A percentile compares a stretch with the other conserved stretches of the same genome.
These are phyloP conservation scores for Raffaelea deltoideospora DNA, from an alignment of 2,329 filamentous ascomycete species.

Conservation along the genomic window DNA sequence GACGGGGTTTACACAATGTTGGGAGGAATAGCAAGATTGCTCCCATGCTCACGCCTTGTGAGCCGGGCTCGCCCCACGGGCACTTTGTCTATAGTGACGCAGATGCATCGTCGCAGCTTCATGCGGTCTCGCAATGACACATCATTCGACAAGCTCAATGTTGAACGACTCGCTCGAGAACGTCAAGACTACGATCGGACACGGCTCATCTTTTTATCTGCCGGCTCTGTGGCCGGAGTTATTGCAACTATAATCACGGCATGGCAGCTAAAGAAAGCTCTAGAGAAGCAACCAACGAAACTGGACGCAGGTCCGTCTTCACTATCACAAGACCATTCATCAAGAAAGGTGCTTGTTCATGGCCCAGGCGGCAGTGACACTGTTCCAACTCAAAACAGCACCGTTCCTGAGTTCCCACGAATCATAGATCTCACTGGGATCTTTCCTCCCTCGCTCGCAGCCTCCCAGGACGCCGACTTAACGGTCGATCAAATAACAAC, in stretches of 20 bases:
- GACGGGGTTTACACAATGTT: no score
- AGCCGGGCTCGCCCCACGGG: no score
- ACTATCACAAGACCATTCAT: no score
- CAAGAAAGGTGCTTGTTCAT: slow-evolving; percentile 40
- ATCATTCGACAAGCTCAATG: slow-evolving; percentile 32
- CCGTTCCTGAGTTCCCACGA: slow-evolving; percentile 66
- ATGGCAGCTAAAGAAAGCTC: slow-evolving; percentile 31
- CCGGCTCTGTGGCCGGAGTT: slow-evolving; percentile 33
- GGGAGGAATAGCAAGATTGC: no score
- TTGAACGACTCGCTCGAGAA: slow-evolving; percentile 30
- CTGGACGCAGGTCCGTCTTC: slow-evolving; percentile 26
- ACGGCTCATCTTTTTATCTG: slow-evolving; percentile 34
- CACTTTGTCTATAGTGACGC: no score
- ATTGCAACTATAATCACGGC: slow-evolving; percentile 35
- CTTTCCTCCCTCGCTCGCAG: no score
- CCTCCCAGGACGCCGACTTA: neutral
- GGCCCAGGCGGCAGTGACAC: slow-evolving; percentile 58
- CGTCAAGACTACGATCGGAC: slow-evolving; percentile 34
- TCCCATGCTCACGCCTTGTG: no score
- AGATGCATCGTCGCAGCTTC: slow-evolving; percentile 23
- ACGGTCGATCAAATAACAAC: neutral
- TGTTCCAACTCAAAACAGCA: slow-evolving; percentile 65
- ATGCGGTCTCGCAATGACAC: slow-evolving; percentile 11
- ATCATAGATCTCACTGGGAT: slow-evolving; percentile 55
- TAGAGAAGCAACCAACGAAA: slow-evolving; percentile 15